Conservation (phyloP, 2,329 filamentous ascomycete genomes). For the Ophiobolus disseminans region DNA sequence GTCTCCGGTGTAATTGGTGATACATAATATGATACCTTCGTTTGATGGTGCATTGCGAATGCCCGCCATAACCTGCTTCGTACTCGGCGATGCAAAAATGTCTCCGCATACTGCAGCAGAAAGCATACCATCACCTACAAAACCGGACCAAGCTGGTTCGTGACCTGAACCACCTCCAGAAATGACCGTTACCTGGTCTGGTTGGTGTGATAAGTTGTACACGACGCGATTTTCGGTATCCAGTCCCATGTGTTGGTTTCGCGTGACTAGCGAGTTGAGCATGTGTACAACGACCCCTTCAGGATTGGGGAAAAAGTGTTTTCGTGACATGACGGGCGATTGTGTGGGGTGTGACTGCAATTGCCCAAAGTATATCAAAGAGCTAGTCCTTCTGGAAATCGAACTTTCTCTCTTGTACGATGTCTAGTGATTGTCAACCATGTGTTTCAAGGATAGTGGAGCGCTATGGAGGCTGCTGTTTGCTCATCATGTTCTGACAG, state of each 20-base stretch:
- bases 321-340: constrained; percentile 55
- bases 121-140: constrained; percentile 58
- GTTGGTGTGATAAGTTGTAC: constrained; percentile 54
- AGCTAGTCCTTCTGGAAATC: no score
- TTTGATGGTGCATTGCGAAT: constrained; percentile 56
- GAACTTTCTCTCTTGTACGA: not conserved
- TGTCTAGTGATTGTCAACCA: not conserved
- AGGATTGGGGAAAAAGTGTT: constrained; percentile 62
- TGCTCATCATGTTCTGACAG: no score
- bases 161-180: constrained; percentile 58
- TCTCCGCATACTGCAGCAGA: constrained; percentile 57
- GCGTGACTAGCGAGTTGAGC: constrained; percentile 55
- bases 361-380: not conserved
- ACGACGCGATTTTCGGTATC: constrained; percentile 58
- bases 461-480: no score
- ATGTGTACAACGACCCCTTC: constrained; percentile 59
- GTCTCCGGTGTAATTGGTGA: constrained; percentile 60
- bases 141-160: constrained; percentile 58
- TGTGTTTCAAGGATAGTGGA: no score
- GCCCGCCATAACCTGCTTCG: constrained; percentile 59
- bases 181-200: constrained; percentile 54
- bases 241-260: constrained; percentile 54
- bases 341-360: not conserved
- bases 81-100: constrained; percentile 57
- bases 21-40: constrained; percentile 56